phyloP scores from a whole-genome alignment of 1,284 basidiomycete genomes.

The Spongiforma sp. region DNA sequence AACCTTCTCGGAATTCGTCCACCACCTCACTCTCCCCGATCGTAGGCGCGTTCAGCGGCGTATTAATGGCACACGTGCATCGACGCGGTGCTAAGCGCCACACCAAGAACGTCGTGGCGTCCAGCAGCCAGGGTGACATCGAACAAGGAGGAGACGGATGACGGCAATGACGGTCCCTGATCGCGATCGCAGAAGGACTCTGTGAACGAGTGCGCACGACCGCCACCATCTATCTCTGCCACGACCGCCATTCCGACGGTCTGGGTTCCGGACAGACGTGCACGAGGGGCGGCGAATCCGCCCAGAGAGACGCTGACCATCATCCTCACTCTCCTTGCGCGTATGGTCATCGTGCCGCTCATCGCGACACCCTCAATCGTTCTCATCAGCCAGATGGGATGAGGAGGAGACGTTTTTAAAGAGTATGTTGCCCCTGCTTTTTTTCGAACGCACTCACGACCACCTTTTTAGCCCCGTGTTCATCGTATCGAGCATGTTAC shows the following conservation, averaged over 20 bases:
- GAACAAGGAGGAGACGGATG: slow-evolving; percentile 19
- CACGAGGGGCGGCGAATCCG: slow-evolving; percentile 36
- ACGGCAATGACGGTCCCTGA: neutral
- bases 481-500: slow-evolving; percentile 77
- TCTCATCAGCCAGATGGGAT: slow-evolving; percentile 54
- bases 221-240: neutral
- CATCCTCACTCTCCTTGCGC: slow-evolving; percentile 72
- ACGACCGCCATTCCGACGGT: neutral
- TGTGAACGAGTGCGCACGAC: neutral
- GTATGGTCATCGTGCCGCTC: slow-evolving; percentile 89
- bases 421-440: slow-evolving; percentile 59
- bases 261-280: no score
- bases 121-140: slow-evolving; percentile 5
- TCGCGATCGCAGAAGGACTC: slow-evolving; percentile 3
- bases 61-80: slow-evolving; percentile 40
- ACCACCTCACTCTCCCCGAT: slow-evolving; percentile 41
- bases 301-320: slow-evolving; percentile 83
- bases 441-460: slow-evolving; percentile 3
- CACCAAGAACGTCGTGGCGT: neutral
- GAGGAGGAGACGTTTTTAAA: slow-evolving; percentile 55
- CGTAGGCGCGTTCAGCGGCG: slow-evolving; percentile 46
- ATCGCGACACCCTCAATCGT: slow-evolving; percentile 78
- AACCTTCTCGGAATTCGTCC: slow-evolving; percentile 23
- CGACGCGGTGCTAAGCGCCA: neutral
- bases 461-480: slow-evolving; percentile 71